Conservation (phyloP, 2,329 filamentous ascomycete species). For the Ophiostoma himal-ulmi region DNA sequence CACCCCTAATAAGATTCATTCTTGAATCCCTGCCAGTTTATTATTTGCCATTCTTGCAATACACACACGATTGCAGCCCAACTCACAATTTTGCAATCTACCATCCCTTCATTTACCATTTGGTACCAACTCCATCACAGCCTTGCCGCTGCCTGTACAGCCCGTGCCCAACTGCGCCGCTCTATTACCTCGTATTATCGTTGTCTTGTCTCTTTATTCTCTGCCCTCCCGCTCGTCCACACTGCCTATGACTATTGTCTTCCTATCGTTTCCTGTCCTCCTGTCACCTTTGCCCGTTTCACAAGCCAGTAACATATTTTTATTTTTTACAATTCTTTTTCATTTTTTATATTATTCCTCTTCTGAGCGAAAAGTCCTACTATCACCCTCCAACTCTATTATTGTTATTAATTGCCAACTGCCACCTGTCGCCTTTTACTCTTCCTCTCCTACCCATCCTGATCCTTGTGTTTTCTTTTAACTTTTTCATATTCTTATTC, state of each 20-base stretch:
- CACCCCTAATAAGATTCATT: background rate
- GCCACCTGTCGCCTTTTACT: background rate
- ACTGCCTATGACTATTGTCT: background rate
- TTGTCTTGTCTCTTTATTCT: background rate
- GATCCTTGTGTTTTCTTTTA: background rate
- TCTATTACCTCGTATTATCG: background rate
- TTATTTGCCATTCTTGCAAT: background rate
- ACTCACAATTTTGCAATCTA: background rate
- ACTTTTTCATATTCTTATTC: background rate
- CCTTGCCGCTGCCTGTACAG: slow-evolving; percentile 9
- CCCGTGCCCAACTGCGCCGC: slow-evolving; percentile 1
- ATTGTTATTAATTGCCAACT: background rate
- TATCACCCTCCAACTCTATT: background rate
- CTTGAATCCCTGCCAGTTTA: background rate
- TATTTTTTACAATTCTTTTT: background rate
- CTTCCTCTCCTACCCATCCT: background rate
- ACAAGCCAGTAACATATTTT: background rate
- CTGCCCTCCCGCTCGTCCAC: background rate
- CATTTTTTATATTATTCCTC: background rate
- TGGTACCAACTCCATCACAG: background rate
- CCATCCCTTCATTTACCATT: background rate
- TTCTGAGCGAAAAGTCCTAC: background rate
- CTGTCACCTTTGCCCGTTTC: background rate
- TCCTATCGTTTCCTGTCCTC: background rate
- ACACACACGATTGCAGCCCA: background rate